Evolutionary conservation across 805 yeast species (phyloP), one percentile per base, ranked within the genome.

Genomic region (Metschnikowia colocasiae): DNA sequence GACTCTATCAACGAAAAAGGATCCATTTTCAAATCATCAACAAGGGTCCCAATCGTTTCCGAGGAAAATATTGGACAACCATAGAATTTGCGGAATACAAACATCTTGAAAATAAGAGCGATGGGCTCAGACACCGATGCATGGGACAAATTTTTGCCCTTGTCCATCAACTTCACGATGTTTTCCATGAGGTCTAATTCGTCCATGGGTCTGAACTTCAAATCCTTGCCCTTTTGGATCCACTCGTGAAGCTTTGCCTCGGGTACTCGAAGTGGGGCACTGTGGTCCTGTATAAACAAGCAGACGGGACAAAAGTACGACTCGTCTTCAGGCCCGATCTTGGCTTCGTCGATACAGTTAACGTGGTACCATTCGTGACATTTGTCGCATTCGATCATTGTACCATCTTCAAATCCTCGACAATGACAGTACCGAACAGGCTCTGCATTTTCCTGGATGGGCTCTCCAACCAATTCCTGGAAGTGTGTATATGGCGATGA

Each of bases 351-450:
- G 22, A 84, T 68, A 62, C 91, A 85, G 13, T 63, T 64, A 39
- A 76, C 74, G 59, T 85, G 91, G 57, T 79, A 85, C 90, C 90
- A 83, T 56, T 83, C 88, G 45, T 75, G 70, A 61, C 92, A 85
- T 15, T 61, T 64, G 52, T 83, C 90, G 64, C 91, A 85, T 49
- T 79, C 85, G 38, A 83, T 78, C 87, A 83, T 83, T 0, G 78
- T 74, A 6, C 61, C 86, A 76, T 54, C 74, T 54, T 83, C 91
- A 20, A 63, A 63, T 40, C 75, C 77, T 39, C 89, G 72, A 61
- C 92, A 85, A 47, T 81, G 65, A 58, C 91, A 85, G 58, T 79
- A 83, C 19, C 61, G 57, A 6, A 54, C 52, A 10, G 52, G 49
- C 4, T 46, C 49, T 13, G 10, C 23, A 8, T 42, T 40, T 12